These are phyloP conservation scores for Xylariaceae sp. DNA, from an alignment of 2,329 filamentous ascomycete species.

Conservation along the genomic window DNA sequence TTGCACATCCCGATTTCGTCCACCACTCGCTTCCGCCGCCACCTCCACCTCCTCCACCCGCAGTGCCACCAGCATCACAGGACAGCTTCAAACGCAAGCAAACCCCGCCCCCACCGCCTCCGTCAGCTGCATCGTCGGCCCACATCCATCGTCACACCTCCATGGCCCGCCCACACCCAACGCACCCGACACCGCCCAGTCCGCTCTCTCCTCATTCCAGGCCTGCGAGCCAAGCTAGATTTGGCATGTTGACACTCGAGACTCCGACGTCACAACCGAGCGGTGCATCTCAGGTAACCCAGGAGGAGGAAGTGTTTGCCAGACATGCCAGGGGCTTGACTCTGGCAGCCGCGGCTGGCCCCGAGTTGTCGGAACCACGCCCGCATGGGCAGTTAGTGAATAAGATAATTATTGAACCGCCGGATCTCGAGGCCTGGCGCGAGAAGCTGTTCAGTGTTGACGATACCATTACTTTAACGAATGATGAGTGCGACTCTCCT, in stretches of 20 bases:
- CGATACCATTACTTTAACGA: slow-evolving; percentile 63
- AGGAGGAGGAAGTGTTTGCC: slow-evolving; percentile 36
- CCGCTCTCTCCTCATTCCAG: slow-evolving; percentile 35
- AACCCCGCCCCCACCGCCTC: slow-evolving; percentile 27
- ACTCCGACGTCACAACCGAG: slow-evolving; percentile 16
- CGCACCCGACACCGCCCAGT: slow-evolving; percentile 19
- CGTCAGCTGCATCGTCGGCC: slow-evolving; percentile 17
- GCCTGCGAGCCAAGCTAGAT: slow-evolving; percentile 37
- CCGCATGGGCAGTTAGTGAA: slow-evolving; percentile 49
- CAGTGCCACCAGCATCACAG: slow-evolving; percentile 13
- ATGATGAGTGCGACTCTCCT: slow-evolving; percentile 56
- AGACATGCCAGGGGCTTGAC: slow-evolving; percentile 20
- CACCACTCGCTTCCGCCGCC: slow-evolving; percentile 4
- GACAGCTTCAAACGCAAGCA: slow-evolving; percentile 34
- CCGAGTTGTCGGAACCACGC: slow-evolving; percentile 35
- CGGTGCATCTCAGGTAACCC: slow-evolving; percentile 27
- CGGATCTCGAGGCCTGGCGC: slow-evolving; percentile 63
- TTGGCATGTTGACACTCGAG: slow-evolving; percentile 40
- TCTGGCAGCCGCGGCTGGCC: slow-evolving; percentile 27
- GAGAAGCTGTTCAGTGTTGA: slow-evolving; percentile 71
- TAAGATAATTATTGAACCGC: slow-evolving; percentile 60
- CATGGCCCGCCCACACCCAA: slow-evolving; percentile 21
- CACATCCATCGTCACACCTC: slow-evolving; percentile 23
- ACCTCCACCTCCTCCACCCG: too few species aligned
- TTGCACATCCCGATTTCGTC: slow-evolving; percentile 28